phyloP scores from a whole-genome alignment of 495 filamentous ascomycete genomes.

The Aeminium ludgeri region DNA sequence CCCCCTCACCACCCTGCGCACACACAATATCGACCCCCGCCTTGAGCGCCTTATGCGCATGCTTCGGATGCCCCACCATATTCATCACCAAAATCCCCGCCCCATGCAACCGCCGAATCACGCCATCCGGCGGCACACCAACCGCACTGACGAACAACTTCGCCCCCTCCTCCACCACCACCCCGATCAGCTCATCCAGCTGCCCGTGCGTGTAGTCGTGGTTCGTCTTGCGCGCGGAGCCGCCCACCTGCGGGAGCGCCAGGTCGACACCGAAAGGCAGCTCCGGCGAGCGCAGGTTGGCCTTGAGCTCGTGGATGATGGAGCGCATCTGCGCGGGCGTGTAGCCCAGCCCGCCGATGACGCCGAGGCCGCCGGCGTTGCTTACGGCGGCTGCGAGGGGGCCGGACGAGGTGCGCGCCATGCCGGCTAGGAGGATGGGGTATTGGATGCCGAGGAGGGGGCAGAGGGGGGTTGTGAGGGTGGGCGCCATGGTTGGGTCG shows the following conservation, averaged over 20 bases:
- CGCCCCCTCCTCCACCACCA: slow-evolving; percentile 61
- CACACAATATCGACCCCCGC: slow-evolving; percentile 73
- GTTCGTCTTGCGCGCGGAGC: slow-evolving; percentile 64
- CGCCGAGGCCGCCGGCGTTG: slow-evolving; percentile 75
- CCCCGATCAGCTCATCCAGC: slow-evolving; percentile 65
- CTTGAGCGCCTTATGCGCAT: slow-evolving; percentile 67
- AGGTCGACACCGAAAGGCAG: slow-evolving; percentile 81
- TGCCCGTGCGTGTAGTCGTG: slow-evolving; percentile 81
- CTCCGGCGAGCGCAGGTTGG: slow-evolving; percentile 39
- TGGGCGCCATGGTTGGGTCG: slow-evolving; percentile 15
- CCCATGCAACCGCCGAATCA: slow-evolving; percentile 54
- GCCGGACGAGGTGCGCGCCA: slow-evolving; percentile 66
- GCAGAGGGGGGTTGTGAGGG: slow-evolving; percentile 59
- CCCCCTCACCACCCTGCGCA: slow-evolving; percentile 29
- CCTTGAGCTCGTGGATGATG: slow-evolving; percentile 71
- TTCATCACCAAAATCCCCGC: slow-evolving; percentile 76
- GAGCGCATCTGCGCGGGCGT: slow-evolving; percentile 58
- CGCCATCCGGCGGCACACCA: slow-evolving; percentile 53
- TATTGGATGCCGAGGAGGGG: slow-evolving; percentile 58
- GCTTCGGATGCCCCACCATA: slow-evolving; percentile 85
- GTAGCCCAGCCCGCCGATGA: slow-evolving; percentile 74
- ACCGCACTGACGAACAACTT: slow-evolving; percentile 69
- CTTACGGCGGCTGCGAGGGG: slow-evolving; percentile 69
- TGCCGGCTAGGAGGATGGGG: slow-evolving; percentile 74
- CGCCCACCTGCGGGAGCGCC: slow-evolving; percentile 70